Conservation (phyloP, 2,329 filamentous ascomycete genomes). For the Fusarium sororula region DNA sequence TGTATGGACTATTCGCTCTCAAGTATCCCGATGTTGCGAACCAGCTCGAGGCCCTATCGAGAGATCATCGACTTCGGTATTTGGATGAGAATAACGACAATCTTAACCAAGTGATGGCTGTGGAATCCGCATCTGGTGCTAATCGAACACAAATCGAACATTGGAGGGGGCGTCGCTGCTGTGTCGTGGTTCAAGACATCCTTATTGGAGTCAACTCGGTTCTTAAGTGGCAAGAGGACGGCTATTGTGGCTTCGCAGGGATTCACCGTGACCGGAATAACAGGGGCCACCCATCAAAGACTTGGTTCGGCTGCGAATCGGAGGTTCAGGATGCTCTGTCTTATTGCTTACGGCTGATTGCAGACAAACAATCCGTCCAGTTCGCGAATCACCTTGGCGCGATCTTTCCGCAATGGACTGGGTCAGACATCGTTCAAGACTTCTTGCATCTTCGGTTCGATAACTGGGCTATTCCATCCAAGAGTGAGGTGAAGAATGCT, state of each 20-base stretch:
- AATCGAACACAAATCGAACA: no score
- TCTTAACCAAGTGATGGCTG: background rate
- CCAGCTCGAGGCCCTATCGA: fast-evolving
- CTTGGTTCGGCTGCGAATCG: no score
- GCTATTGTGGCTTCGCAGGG: background rate
- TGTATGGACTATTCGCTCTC: background rate
- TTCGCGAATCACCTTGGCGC: background rate
- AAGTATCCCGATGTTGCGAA: background rate
- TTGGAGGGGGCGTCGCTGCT: no score
- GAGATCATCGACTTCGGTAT: no score
- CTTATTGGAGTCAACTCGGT: no score
- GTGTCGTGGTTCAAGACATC: no score
- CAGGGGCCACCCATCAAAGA: no score
- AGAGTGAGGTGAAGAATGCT: fast-evolving
- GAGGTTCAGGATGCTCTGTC: background rate
- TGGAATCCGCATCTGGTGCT: fast-evolving
- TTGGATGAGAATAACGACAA: no score
- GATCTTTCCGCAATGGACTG: fast-evolving
- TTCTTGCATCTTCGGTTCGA: background rate
- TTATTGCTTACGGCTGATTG: background rate
- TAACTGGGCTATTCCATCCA: background rate
- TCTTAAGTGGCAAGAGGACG: no score
- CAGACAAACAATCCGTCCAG: background rate
- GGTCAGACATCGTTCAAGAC: fast-evolving
- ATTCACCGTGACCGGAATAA: no score